phyloP scores from a whole-genome alignment of 345 rosid species.

The Moricandia arvensis region DNA sequence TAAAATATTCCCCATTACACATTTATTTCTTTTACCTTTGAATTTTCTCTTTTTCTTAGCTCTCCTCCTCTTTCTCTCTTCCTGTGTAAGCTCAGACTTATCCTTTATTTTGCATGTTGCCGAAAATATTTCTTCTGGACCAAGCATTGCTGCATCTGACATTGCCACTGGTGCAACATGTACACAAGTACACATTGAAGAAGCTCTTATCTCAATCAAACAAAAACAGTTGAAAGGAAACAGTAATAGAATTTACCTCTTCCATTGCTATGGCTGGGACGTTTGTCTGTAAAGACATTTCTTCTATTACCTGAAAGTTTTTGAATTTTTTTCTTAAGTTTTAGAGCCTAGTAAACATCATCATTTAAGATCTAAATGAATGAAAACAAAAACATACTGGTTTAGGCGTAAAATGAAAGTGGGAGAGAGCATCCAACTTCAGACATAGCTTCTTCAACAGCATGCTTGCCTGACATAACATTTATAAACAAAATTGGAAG shows the following conservation, averaged over 20 bases:
- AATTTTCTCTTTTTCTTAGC: conserved; percentile 91
- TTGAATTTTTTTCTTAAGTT: conserved; percentile 4
- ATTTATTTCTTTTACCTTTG: conserved; percentile 55
- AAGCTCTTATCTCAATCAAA: neutral
- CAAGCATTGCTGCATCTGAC: conserved; percentile 97
- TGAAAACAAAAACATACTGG: conserved; percentile 60
- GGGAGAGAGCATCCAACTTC: conserved; percentile 97
- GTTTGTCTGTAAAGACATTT: conserved; percentile 81
- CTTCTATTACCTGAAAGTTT: conserved; percentile 72
- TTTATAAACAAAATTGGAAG: neutral
- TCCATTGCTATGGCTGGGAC: conserved; percentile 98
- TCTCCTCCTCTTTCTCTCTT: conserved; percentile 92
- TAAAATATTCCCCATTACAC: neutral
- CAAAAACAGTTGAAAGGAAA: neutral
- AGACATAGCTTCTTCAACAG: conserved; percentile 79
- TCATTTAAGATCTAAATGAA: conserved; percentile 13
- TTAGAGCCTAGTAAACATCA: conserved; percentile 2
- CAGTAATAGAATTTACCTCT: conserved; percentile 54
- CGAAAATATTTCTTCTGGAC: conserved; percentile 87
- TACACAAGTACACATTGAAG: conserved; percentile 34
- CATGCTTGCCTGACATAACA: conserved; percentile 58
- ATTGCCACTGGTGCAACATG: conserved; percentile 91
- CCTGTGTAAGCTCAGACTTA: conserved; percentile 76
- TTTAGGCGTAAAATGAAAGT: conserved; percentile 94
- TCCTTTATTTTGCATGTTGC: conserved; percentile 88